Evolutionary conservation across 257 asterid species (phyloP), one percentile per base, ranked within the genome.

Genomic region (Echium plantagineum): DNA sequence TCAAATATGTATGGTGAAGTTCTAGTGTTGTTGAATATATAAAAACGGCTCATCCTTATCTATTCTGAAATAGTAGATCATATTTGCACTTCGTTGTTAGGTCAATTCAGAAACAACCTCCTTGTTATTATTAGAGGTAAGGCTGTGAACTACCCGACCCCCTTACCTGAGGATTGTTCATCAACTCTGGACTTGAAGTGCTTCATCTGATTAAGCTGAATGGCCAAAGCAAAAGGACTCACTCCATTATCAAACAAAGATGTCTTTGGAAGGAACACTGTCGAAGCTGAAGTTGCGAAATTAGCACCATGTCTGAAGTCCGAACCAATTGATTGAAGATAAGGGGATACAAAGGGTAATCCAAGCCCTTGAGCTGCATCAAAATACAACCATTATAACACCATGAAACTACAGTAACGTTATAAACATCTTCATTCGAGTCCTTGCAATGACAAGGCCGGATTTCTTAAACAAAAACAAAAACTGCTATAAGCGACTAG

Each of bases 301-400:
- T 83, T 81, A 18, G 66, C 93, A n/a, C 89, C 87, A 42, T 86
- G 80, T 21, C 64, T 80, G 72, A 20, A 84, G 62, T 86, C 87
- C 16, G 95, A 83, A 47, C 89, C 93, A 58, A 81, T 70, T 32
- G 93, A 77, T 57, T 78, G 74, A 21, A 86, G 73, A 70, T 83
- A 86, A 60, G 95, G 95, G 68, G 84, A 79, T 60, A 80, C 46
- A 60, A 74, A 86, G 48, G 93, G 89, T 65, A 81, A 52, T 49
- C 85, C 84, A 15, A 83, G 57, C 16, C 70, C 93, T 70, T 76
- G 87, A 74, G 96, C 96, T 88, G 80, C 83, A 75, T 67, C 32
- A 21, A 56, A 31, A 56, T 21, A 10, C 0, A 21, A 24, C 26
- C 21, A 52, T 52, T 4, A 17, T 4, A 16, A 17, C 3, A 1